Evolutionary conservation across 2,329 filamentous ascomycete species (phyloP), one percentile per base, ranked within the genome.

Genomic region (Hypoxylon sp.): DNA sequence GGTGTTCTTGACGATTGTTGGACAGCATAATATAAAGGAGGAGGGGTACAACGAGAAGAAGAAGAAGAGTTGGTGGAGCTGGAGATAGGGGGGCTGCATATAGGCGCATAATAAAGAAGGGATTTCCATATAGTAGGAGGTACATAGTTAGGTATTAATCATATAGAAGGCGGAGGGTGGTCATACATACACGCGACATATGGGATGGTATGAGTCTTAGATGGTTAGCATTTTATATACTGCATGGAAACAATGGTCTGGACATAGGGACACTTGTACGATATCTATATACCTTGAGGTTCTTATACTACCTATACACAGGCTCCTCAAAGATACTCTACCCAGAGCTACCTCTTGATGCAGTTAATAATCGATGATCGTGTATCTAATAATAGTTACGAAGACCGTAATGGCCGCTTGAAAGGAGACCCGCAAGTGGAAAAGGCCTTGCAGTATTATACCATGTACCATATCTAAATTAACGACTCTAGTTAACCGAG

Each of bases 1-100:
- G 79, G 94, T 98, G 0, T 98, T 98, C 80, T 80, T 98, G 78
- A 87, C 87, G 27, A 96, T 98, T 76, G 93, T 97, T 0, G 90
- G 91, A 1, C 87, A 89, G 79, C 92, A 97, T 78, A 89, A 94
- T 77, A 87, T 95, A 6, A 84, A 90, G 71, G 93, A 97, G 78
- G 94, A 95, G 81, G 76, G 76, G n/a, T 77, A 77, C 29, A 62
- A 60, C 19, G 67, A 74, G 31, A 72, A 75, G 66, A 74, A 74
- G 57, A 75, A 74, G 62, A 74, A 70, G 68, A 31, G 50, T 1
- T 76, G 72, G 73, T 76, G 74, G 73, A 67, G 52, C 57, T 66
- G 67, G 63, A 61, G 27, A 67, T 54, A 51, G 69, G 17, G 1
- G 24, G 24, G 6, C 17, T 57, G 29, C 19, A 21, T 66, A 29